A percentile compares a stretch with the other conserved stretches of the same genome.
Evolutionary conservation across 163 green algal species (phyloP).

Genomic region (Coccomyxa subellipsoidea): DNA sequence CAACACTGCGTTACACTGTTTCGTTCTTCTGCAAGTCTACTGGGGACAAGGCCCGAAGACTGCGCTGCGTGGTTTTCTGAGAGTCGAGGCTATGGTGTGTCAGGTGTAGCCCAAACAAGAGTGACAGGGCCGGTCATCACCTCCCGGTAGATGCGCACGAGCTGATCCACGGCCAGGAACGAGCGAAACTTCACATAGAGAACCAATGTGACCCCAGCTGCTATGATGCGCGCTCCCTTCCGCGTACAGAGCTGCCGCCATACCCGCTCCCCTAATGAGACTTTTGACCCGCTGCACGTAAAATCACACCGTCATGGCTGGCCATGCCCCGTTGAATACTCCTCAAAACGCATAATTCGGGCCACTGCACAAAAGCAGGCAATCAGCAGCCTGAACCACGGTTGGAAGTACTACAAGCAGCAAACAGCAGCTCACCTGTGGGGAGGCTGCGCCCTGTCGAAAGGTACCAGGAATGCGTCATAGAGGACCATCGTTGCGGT

Average conservation of each 20-base stretch:
- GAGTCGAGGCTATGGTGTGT: no score
- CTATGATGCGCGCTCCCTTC: not conserved
- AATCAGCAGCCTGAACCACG: no score
- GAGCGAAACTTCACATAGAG: conserved; percentile 42
- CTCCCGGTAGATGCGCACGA: conserved; percentile 71
- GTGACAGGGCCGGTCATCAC: conserved; percentile 17
- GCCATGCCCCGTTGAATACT: no score
- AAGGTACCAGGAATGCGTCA: not conserved
- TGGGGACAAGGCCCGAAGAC: no score
- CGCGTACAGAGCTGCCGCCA: not conserved
- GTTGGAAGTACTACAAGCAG: no score
- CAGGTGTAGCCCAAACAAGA: no score
- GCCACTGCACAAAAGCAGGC: no score
- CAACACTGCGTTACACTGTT: no score
- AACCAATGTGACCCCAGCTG: not conserved
- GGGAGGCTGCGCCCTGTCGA: not conserved
- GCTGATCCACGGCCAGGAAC: conserved; percentile 37
- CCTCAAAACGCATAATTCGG: no score
- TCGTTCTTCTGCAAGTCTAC: no score
- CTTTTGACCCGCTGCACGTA: not conserved
- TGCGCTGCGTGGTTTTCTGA: not conserved
- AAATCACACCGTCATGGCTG: no score
- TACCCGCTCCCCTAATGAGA: not conserved
- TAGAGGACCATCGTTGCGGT: not conserved
- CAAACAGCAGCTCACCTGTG: not conserved